Evolutionary conservation across 2,329 filamentous ascomycete species (phyloP), one percentile per base, ranked within the genome.

Genomic region (Ilyonectria destructans): DNA sequence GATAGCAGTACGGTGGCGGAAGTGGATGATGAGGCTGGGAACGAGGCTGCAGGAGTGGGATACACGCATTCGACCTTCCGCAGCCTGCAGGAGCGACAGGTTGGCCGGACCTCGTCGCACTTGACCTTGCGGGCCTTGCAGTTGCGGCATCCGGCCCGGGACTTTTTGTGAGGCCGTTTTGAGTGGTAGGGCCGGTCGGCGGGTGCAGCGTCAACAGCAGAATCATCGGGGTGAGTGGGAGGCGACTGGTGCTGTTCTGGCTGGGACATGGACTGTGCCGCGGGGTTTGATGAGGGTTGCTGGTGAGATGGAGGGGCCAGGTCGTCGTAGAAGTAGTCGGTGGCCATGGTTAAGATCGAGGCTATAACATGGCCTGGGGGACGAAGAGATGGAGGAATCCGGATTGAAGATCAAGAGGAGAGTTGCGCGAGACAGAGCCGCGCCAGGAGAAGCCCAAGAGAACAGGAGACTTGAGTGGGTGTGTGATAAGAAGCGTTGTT

Each of bases 71-170:
- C 76, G 61, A 84, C 83, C 62, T 81, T 83, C 65, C 87, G 83
- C 67, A 85, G 76, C 48, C 77, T 81, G 75, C 88, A 89, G 33
- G 83, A 81, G 46, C 82, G 82, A 72, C 87, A 89, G 3, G 79
- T 74, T 0, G 88, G 88, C 31, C 81, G 83, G 6, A 72, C 80
- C 74, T 89, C 86, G 69, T 87, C 84, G 76, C 87, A 88, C 77
- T 87, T 88, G 61, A 87, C 85, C 77, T 87, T 88, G 62, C 87
- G 84, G 17, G 77, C 76, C 77, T 89, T 89, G 82, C 87, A 89
- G 73, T 85, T 87, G 68, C 79, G 80, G 72, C 87, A 89, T 6
- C 87, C 87, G 2, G 81, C 80, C 33, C 87, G 80, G 1, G 87
- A 88, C 77, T 89, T 89, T 70, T 81, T 86, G 75, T 89, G 87